These are phyloP conservation scores for Daldinia loculata DNA, from an alignment of 495 filamentous ascomycete species.

Conservation along the genomic window DNA sequence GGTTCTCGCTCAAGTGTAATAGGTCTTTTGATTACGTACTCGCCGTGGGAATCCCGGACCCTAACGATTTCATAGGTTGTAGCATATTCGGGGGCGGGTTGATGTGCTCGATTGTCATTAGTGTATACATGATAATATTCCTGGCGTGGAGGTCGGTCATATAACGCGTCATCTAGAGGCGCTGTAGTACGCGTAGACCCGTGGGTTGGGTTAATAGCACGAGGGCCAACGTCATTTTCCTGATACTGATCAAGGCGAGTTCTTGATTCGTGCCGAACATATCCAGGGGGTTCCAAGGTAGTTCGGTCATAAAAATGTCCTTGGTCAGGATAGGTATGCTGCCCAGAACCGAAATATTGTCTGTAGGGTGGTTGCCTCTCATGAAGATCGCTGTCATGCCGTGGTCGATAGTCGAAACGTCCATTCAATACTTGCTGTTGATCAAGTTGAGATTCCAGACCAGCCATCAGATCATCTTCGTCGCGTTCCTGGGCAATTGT, in stretches of 20 bases:
- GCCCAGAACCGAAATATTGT: not conserved
- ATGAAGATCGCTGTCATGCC: not conserved
- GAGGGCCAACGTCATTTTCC: slow-evolving; percentile 22
- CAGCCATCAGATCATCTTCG: slow-evolving; percentile 41
- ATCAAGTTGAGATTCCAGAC: slow-evolving; percentile 38
- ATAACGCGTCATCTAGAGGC: slow-evolving; percentile 32
- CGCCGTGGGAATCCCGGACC: slow-evolving; percentile 53
- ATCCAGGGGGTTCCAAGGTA: not conserved
- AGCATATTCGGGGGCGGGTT: slow-evolving; percentile 34
- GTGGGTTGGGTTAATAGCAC: slow-evolving; percentile 26
- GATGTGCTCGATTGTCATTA: slow-evolving; percentile 42
- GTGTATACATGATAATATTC: slow-evolving; percentile 50
- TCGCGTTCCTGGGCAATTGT: slow-evolving; percentile 1
- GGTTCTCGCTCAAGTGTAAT: slow-evolving; percentile 46
- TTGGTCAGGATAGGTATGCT: not conserved
- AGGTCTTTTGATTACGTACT: slow-evolving; percentile 57
- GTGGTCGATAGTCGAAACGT: slow-evolving; percentile 2
- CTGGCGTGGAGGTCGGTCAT: slow-evolving; percentile 31
- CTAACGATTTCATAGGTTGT: slow-evolving; percentile 56
- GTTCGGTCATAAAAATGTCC: not conserved
- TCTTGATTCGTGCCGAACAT: slow-evolving; percentile 6
- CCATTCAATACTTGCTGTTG: slow-evolving; percentile 27
- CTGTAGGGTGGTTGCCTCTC: not conserved
- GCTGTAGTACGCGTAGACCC: slow-evolving; percentile 23
- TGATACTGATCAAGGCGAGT: not conserved